Evolutionary conservation across 306 rosid genomes (phyloP).

Genomic region (Lagenaria siceraria): DNA sequence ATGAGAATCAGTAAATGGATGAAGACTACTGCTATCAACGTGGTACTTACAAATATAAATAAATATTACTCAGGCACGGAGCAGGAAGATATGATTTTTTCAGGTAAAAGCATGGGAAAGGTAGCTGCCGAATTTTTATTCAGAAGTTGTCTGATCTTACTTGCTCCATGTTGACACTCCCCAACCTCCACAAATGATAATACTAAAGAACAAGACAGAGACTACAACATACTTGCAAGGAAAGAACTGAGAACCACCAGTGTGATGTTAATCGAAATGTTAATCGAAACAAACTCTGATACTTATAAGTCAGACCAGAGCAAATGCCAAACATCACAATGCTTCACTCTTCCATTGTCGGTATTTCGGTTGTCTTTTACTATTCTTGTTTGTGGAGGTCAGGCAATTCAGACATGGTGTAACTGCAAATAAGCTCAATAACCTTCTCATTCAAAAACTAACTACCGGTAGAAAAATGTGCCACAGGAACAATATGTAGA

Average conservation of each 20-base stretch:
- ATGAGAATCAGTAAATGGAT: neutral
- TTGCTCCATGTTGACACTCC: neutral
- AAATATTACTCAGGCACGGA: neutral
- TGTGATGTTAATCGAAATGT: neutral
- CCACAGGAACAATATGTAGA: neutral
- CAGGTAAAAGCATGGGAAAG: neutral
- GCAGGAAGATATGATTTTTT: neutral
- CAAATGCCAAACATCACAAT: neutral
- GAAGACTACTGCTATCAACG: neutral
- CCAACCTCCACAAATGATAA: neutral
- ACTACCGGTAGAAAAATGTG: neutral
- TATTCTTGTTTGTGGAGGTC: neutral
- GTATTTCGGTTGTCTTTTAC: neutral
- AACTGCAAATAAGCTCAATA: neutral
- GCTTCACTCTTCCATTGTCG: neutral
- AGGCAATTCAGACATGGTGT: neutral
- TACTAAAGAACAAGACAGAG: neutral
- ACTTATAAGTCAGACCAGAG: neutral
- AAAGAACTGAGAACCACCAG: neutral
- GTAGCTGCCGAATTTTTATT: neutral
- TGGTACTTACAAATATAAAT: neutral
- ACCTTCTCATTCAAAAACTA: neutral
- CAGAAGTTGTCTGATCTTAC: neutral
- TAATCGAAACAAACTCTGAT: neutral
- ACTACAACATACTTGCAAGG: neutral